phyloP scores from a whole-genome alignment of 805 yeast genomes.

The Priceomyces fermenticarens region DNA sequence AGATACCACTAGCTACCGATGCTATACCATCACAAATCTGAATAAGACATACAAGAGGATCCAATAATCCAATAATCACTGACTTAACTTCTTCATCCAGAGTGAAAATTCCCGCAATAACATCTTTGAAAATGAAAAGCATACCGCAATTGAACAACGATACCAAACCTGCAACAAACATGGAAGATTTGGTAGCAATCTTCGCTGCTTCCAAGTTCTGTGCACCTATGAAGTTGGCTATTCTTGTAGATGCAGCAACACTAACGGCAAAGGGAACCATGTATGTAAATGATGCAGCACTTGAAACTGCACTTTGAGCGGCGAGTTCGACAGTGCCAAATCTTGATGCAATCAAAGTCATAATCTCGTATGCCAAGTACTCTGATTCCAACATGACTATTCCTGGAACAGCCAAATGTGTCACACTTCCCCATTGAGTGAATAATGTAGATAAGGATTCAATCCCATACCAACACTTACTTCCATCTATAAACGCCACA shows the following conservation, averaged over 20 bases:
- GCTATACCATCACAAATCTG: constrained; percentile 71
- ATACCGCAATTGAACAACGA: constrained; percentile 40
- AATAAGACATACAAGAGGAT: constrained; percentile 60
- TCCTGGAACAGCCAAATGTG: constrained; percentile 42
- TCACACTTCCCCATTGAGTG: constrained; percentile 33
- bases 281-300: constrained; percentile 42
- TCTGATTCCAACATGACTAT: constrained; percentile 45
- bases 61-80: constrained; percentile 50
- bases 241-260: constrained; percentile 42
- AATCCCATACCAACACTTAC: constrained; percentile 67
- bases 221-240: constrained; percentile 45
- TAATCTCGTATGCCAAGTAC: constrained; percentile 44
- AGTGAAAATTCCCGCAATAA: constrained; percentile 60
- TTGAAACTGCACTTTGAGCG: constrained; percentile 50
- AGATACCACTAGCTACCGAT: constrained; percentile 66
- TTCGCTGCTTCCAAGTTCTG: constrained; percentile 37
- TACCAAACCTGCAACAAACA: constrained; percentile 26
- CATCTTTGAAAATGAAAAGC: constrained; percentile 44
- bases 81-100: constrained; percentile 55
- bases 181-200: constrained; percentile 30
- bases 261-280: constrained; percentile 47
- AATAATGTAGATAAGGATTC: constrained; percentile 34
- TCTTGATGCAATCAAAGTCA: constrained; percentile 44
- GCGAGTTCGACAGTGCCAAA: constrained; percentile 50
- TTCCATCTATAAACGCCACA: constrained; percentile 54